Conservation (phyloP, 2,329 filamentous ascomycete genomes). For the Teratosphaeria zuluensis region DNA sequence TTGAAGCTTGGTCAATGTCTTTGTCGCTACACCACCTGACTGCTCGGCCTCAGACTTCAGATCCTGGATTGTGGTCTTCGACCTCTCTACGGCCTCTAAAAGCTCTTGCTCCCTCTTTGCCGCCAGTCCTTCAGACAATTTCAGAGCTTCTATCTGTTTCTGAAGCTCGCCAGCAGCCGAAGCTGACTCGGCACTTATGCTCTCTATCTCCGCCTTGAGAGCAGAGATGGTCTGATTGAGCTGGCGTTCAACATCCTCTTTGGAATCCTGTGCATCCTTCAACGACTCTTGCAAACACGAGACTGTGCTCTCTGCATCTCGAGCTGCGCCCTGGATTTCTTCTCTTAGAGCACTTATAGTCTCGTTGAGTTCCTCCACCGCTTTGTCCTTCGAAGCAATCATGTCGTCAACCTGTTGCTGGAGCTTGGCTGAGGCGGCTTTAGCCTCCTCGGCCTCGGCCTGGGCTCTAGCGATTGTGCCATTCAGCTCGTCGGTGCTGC, state of each 20-base stretch:
- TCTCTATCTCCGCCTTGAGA: neutral
- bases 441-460: conserved; percentile 11
- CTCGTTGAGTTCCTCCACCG: conserved; percentile 3
- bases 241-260: conserved; percentile 3
- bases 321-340: neutral
- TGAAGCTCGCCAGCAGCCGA: neutral
- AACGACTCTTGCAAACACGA: conserved; percentile 8
- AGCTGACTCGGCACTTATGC: neutral
- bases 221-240: neutral
- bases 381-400: neutral
- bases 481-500: conserved; percentile 13
- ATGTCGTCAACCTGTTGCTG: conserved; percentile 1
- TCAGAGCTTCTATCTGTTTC: neutral
- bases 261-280: conserved; percentile 7
- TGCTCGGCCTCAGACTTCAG: neutral
- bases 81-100: neutral
- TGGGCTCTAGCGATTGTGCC: neutral
- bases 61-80: neutral
- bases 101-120: neutral
- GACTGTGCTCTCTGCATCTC: conserved; percentile 7
- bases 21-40: neutral
- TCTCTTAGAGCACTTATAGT: conserved; percentile 1
- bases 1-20: neutral
- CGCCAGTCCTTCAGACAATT: neutral
- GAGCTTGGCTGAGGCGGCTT: conserved; percentile 10